Evolutionary conservation across 768 basidiomycete species (phyloP), one percentile per base, ranked within the genome.

Genomic region (Boletus pseudopeckii): DNA sequence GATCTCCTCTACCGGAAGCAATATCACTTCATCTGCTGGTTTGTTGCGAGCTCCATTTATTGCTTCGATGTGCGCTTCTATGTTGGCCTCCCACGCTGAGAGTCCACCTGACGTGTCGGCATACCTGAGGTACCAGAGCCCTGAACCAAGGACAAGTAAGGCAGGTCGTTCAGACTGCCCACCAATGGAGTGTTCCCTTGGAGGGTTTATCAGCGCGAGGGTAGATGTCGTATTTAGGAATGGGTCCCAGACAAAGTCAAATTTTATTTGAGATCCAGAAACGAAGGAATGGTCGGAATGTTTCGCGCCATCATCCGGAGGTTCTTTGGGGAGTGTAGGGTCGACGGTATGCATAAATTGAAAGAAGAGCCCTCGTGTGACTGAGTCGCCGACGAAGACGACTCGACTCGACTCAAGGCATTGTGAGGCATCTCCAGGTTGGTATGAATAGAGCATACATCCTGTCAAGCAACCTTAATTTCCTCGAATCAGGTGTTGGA

Each of bases 61-160:
- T 13, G 75, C 61, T 39, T 75, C 72, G 30, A 95, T 79, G n/a
- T 84, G 76, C 8, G 71, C 62, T 60, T 92, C 88, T 56, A 90
- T 83, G 60, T 80, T 86, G 24, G 76, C 75, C 61, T 89, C 88
- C 90, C 92, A 97, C 1, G 83, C 76, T 30, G 85, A 72, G 38
- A 94, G 75, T 4, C 90, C 90, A 22, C 91, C 89, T 1, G 90
- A 88, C 17, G 74, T 59, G 34, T 81, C 74, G 1, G 84, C 75
- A 67, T 94, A 85, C 22, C 90, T 84, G 41, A 97, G 79, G 67
- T 92, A 92, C 93, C 93, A 95, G 36, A 96, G 74, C 0, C 93
- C 93, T 14, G 88, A 85, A 10, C 93, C 93, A 15, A 97, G 67
- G 10, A 95, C 86, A 28, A 94, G 77, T 43, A 97, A 71, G 0